Conservation (phyloP, 73 alveolate genomes). For the Uronychia binucleata region DNA sequence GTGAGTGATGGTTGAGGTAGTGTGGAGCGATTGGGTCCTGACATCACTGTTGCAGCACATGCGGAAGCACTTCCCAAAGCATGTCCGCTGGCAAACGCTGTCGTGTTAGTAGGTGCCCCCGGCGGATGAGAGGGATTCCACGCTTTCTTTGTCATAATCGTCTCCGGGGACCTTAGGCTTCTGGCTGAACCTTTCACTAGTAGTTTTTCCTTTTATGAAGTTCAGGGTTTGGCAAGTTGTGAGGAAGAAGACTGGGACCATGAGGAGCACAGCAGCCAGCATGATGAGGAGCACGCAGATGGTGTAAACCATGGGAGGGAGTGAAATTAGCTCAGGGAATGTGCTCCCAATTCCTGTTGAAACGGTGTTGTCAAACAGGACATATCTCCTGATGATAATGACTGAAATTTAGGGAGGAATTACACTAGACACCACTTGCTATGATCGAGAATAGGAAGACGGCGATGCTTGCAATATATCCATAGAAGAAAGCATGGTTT, state of each 20-base stretch:
- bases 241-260: not conserved
- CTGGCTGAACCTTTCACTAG: conserved; percentile 44
- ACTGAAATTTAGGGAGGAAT: not conserved
- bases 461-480: conserved; percentile 21
- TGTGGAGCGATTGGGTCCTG: not conserved
- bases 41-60: not conserved
- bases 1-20: not conserved
- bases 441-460: not conserved
- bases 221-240: conserved; percentile 5
- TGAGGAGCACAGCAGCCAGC: not conserved
- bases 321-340: not conserved
- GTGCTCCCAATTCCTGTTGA: not conserved
- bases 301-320: not conserved
- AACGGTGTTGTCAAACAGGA: not conserved
- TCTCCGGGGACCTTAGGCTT: not conserved
- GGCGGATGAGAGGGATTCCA: not conserved
- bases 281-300: not conserved
- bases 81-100: not conserved
- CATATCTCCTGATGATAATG: not conserved
- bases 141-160: not conserved
- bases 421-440: not conserved
- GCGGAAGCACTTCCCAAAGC: not conserved
- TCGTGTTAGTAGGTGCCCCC: not conserved
- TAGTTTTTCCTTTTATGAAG: conserved; percentile 33
- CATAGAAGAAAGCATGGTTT: conserved; percentile 65